These are phyloP conservation scores for Tetrahymena thermophila DNA, from an alignment of 73 alveolate species.

Conservation along the genomic window DNA sequence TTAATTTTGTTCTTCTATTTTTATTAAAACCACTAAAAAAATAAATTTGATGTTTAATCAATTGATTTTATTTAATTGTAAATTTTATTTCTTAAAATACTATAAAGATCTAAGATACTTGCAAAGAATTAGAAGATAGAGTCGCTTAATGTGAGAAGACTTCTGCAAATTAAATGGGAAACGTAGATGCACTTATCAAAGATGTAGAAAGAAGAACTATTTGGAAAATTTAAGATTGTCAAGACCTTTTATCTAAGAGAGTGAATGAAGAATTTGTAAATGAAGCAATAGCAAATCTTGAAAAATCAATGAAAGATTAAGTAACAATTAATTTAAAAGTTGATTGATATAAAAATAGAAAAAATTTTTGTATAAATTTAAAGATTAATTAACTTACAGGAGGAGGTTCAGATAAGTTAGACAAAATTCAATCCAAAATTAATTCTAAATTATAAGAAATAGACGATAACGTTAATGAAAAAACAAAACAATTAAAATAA, in stretches of 20 bases:
- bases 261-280: slow-evolving; percentile 38
- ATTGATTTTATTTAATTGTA: background rate
- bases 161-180: background rate
- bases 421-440: background rate
- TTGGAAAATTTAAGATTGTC: slow-evolving; percentile 43
- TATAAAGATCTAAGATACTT: background rate
- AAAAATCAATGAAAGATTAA: background rate
- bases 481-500: background rate
- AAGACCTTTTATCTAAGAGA: slow-evolving; percentile 31
- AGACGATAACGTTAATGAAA: background rate
- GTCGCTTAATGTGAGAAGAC: slow-evolving; percentile 2
- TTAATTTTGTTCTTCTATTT: background rate
- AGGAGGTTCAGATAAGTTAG: background rate
- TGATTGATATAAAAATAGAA: background rate
- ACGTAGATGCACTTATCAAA: slow-evolving; percentile 19
- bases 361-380: background rate
- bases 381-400: background rate
- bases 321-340: background rate
- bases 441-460: background rate
- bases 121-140: slow-evolving; percentile 13
- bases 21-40: background rate
- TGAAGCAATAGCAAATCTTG: slow-evolving; percentile 23
- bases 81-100: background rate
- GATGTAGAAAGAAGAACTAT: slow-evolving; percentile 45
- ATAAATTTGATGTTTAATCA: background rate